phyloP scores from a whole-genome alignment of 129 eudicot genomes.

The Smallanthus sonchifolius region DNA sequence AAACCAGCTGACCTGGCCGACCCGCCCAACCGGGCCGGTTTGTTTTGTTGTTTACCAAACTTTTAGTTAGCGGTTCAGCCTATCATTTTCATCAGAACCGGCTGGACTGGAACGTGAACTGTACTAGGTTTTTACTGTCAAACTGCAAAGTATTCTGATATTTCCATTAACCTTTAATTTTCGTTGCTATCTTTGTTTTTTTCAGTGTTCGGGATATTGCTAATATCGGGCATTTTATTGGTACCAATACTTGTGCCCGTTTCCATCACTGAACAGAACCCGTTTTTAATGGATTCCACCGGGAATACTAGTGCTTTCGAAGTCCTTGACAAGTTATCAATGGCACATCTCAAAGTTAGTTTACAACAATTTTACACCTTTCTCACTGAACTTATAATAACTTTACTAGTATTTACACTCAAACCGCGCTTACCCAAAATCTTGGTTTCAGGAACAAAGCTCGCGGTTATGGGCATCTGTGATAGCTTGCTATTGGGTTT shows the following conservation, averaged over 20 bases:
- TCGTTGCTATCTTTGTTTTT: neutral
- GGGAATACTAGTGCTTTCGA: conserved; percentile 57
- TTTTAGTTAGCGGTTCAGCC: neutral
- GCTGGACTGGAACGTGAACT: neutral
- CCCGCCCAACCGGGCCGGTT: neutral
- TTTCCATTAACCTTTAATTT: neutral
- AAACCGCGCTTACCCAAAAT: neutral
- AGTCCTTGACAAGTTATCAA: conserved; percentile 74
- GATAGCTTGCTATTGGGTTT: conserved; percentile 71
- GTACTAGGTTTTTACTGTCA: neutral
- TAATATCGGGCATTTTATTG: conserved; percentile 50
- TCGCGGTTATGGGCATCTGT: conserved; percentile 63
- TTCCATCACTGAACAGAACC: conserved; percentile 42
- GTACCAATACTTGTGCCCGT: conserved; percentile 67
- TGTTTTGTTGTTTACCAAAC: neutral
- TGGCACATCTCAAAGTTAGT: conserved; percentile 80
- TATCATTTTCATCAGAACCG: neutral
- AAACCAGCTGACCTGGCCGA: too few species aligned
- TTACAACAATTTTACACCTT: neutral
- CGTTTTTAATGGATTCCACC: conserved; percentile 27
- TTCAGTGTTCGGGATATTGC: conserved; percentile 63
- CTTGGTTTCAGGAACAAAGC: conserved; percentile 43
- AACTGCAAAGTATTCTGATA: neutral
- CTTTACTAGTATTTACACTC: neutral
- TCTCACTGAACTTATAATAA: neutral